These are phyloP conservation scores for Papiliotrema fonsecae DNA, from an alignment of 1,284 basidiomycete genomes.

Conservation along the genomic window DNA sequence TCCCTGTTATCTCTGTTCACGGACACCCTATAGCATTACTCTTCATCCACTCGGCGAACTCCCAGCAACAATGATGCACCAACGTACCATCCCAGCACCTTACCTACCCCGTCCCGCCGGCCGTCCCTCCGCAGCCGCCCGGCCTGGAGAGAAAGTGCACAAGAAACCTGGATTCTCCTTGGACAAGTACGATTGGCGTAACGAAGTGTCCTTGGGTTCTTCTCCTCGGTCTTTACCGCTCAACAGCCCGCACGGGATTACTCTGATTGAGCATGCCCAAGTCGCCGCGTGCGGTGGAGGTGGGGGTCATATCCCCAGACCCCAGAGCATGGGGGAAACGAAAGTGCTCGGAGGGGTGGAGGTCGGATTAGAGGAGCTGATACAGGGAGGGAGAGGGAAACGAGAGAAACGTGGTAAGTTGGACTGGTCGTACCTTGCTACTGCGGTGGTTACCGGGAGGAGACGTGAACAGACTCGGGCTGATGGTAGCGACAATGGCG, in stretches of 20 bases:
- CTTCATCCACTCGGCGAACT: background rate
- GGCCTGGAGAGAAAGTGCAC: conserved; percentile 20
- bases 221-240: conserved; percentile 8
- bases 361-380: conserved; percentile 26
- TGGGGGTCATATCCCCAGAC: conserved; percentile 3
- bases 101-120: conserved; percentile 36
- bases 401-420: conserved; percentile 35
- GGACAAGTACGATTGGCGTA: conserved; percentile 23
- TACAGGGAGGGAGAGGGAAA: conserved; percentile 27
- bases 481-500: conserved; percentile 30
- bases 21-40: background rate
- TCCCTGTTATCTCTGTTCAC: no score
- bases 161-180: conserved; percentile 12
- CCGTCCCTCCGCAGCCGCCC: conserved; percentile 9
- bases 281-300: background rate
- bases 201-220: conserved; percentile 26
- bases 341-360: conserved; percentile 13
- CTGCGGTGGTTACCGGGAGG: no score
- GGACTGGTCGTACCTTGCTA: no score
- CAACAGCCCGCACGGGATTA: conserved; percentile 2
- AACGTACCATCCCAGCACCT: conserved; percentile 22
- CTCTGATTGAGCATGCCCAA: conserved; percentile 1
- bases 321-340: background rate
- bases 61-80: background rate
- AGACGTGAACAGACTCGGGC: background rate